Base-by-base conservation (phyloP, 306 rosid species). In the Phaseolus lunatus region DNA sequence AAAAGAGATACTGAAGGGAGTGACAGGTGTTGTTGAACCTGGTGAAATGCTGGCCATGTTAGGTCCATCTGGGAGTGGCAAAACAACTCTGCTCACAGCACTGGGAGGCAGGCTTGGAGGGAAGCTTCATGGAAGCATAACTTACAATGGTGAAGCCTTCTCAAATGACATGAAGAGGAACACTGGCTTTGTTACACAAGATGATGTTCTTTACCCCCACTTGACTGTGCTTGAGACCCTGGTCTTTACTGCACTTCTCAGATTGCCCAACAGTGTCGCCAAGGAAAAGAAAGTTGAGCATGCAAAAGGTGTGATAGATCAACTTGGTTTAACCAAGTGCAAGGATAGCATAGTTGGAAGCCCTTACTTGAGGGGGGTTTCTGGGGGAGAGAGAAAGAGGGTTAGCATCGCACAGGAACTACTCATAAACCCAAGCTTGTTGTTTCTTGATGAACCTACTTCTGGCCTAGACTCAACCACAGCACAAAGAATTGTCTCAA, bases 11-110 rank as follows among this genome's bases (percentile, higher is more conserved):
- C 50, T 93, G 12, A 93, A 87, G 48, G 87, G 91, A 39, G 52
- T 91, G 8, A 78, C 80, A 0, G 96, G 98, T 0, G 62, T 81
- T n/a, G 95, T 88, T n/a, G 27, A 83, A 56, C 93, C 93, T 0
- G 96, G 95, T 5, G 96, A 93, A 64, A 81, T 93, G 72, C 70
- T 93, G 19, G 98, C 96, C 23, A 91, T 91, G 94, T 33, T 93
- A 10, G 98, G 98, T 19, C 98, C 98, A 16, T 93, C 98, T 0
- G 98, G 98, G 13, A 89, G 95, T 20, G 98, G 98, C 58, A 93
- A 93, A 83, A 93, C 98, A 10, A 91, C 98, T 2, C 85, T 93
- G 0, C 74, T 93, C 2, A 88, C 93, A 3, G 93, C 96, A 2
- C 23, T 93, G 5, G 96, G 96, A 2, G 93, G 96, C 1, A 80